phyloP scores from a whole-genome alignment of 140 eudicot genomes.

The Ambrosia hybrid region DNA sequence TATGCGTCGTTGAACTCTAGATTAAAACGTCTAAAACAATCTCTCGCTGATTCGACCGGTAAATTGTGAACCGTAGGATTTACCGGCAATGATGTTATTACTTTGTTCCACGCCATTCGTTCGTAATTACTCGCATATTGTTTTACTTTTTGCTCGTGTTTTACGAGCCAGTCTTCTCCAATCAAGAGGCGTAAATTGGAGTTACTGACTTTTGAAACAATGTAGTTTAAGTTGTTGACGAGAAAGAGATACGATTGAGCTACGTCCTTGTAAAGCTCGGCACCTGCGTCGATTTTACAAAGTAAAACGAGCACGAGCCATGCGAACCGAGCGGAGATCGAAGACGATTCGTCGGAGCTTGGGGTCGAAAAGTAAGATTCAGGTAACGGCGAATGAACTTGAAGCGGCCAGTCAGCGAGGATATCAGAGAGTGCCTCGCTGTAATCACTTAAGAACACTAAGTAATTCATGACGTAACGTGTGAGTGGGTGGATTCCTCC shows the following conservation, averaged over 20 bases:
- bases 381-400: constrained; percentile 51
- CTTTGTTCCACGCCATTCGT: constrained; percentile 73
- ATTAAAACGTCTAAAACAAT: constrained; percentile 53
- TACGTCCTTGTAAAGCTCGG: constrained; percentile 60
- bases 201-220: constrained; percentile 55
- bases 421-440: constrained; percentile 47
- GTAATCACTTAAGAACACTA: constrained; percentile 59
- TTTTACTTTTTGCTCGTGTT: constrained; percentile 49
- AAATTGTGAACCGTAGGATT: constrained; percentile 50
- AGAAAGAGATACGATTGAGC: constrained; percentile 68
- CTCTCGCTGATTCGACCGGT: constrained; percentile 30
- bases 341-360: constrained; percentile 26
- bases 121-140: constrained; percentile 59
- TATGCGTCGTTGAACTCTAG: constrained; percentile 50
- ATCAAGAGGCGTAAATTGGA: constrained; percentile 46
- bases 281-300: constrained; percentile 71
- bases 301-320: constrained; percentile 71
- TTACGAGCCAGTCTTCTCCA: constrained; percentile 64
- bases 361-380: constrained; percentile 51
- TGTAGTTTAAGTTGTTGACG: constrained; percentile 78
- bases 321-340: constrained; percentile 49
- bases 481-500: constrained; percentile 76
- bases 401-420: constrained; percentile 53
- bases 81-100: constrained; percentile 51
- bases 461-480: constrained; percentile 75